Evolutionary conservation across 2,329 filamentous ascomycete species (phyloP).

Genomic region (Ophiostoma australiae): DNA sequence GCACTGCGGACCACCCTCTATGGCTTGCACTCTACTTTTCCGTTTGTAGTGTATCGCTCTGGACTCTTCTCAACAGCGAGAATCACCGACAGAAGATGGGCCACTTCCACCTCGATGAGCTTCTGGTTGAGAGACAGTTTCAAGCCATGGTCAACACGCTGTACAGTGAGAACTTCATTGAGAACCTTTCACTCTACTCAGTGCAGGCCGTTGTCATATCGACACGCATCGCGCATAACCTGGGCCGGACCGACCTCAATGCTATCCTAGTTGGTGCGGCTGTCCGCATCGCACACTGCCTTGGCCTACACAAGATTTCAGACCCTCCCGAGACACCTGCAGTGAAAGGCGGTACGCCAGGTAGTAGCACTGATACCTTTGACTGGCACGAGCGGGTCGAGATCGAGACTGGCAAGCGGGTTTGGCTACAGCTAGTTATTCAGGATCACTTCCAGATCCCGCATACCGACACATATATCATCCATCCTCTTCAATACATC

Average conservation of each 20-base stretch:
- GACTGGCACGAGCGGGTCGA: conserved; percentile 21
- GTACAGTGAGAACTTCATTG: conserved; percentile 34
- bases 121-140: conserved; percentile 28
- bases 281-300: background rate
- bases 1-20: conserved; percentile 28
- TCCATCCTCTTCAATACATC: conserved; percentile 34
- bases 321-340: background rate
- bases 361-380: background rate
- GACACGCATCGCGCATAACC: background rate
- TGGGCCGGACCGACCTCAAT: background rate
- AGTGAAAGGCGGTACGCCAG: background rate
- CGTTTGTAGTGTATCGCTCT: conserved; percentile 28
- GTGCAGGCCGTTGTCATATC: conserved; percentile 37
- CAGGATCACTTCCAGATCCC: conserved; percentile 36
- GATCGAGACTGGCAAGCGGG: conserved; percentile 34
- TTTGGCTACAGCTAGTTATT: conserved; percentile 37
- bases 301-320: background rate
- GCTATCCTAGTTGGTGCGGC: background rate
- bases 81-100: conserved; percentile 3
- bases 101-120: conserved; percentile 20
- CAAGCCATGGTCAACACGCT: conserved; percentile 34
- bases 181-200: conserved; percentile 32
- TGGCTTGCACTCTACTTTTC: conserved; percentile 32
- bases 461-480: conserved; percentile 36
- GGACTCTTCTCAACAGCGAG: conserved; percentile 28